Percentiles rank a stretch among this genome's conserved stretches.
These are phyloP conservation scores for Starmerella lactis-condensi DNA, from an alignment of 805 yeast species.

Conservation along the genomic window DNA sequence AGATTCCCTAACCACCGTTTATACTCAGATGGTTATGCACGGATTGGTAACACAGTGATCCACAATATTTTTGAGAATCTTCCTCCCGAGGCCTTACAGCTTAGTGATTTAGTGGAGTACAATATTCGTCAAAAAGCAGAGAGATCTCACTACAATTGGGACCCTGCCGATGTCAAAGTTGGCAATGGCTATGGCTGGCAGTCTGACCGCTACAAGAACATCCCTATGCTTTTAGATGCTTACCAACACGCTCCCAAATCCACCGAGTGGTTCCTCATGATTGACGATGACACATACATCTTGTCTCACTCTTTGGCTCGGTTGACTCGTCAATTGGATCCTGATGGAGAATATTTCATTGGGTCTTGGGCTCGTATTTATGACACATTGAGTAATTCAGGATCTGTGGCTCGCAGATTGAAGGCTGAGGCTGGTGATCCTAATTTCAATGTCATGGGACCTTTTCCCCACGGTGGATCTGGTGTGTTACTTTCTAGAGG, in stretches of 20 bases:
- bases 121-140: constrained; percentile 10
- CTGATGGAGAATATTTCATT: constrained; percentile 18
- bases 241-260: constrained; percentile 18
- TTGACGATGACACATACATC: constrained; percentile 24
- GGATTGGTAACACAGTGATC: constrained; percentile 22
- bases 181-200: constrained; percentile 18
- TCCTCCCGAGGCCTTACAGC: constrained; percentile 10
- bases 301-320: constrained; percentile 17
- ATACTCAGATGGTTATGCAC: constrained; percentile 23
- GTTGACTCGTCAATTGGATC: constrained; percentile 18
- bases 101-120: constrained; percentile 14
- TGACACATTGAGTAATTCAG: constrained; percentile 4
- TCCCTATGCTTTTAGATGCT: constrained; percentile 25
- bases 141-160: constrained; percentile 13
- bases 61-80: constrained; percentile 20
- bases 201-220: constrained; percentile 24
- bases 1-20: constrained; percentile 22
- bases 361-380: constrained; percentile 15
- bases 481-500: constrained; percentile 23
- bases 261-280: constrained; percentile 23
- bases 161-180: constrained; percentile 10
- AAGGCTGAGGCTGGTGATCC: constrained; percentile 1
- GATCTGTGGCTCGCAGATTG: constrained; percentile 3
- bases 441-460: constrained; percentile 1
- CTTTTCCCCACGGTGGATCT: constrained; percentile 26